A percentile compares a stretch with the other conserved stretches of the same genome.
phyloP scores from a whole-genome alignment of 495 filamentous ascomycete species.

The Neurospora sublineolata region DNA sequence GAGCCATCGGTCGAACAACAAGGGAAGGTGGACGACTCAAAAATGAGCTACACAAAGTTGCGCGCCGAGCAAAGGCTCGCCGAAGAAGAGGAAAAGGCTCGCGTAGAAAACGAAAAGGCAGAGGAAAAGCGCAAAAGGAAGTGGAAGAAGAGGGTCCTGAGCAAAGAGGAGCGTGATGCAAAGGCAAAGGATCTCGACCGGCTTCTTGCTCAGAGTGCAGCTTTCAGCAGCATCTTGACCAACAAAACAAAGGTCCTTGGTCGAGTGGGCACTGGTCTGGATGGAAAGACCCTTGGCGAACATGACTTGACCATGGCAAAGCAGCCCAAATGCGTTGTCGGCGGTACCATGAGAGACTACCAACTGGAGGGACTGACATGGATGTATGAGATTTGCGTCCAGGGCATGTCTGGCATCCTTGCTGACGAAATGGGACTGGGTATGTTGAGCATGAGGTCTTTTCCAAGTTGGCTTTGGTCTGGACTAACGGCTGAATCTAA shows the following conservation, averaged over 20 bases:
- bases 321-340: slow-evolving; percentile 74
- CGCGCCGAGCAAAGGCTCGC: slow-evolving; percentile 35
- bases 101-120: slow-evolving; percentile 33
- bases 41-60: slow-evolving; percentile 26
- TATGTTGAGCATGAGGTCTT: slow-evolving; percentile 5
- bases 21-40: slow-evolving; percentile 8
- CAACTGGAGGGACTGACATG: slow-evolving; percentile 91
- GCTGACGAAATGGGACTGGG: slow-evolving; percentile 97
- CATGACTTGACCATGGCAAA: slow-evolving; percentile 69
- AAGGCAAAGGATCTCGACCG: slow-evolving; percentile 41
- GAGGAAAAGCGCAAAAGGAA: slow-evolving; percentile 37
- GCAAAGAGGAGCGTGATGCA: slow-evolving; percentile 39
- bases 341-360: slow-evolving; percentile 86
- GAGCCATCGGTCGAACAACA: slow-evolving; percentile 1
- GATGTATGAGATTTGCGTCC: slow-evolving; percentile 71
- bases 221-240: slow-evolving; percentile 42
- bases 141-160: slow-evolving; percentile 35
- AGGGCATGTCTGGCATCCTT: slow-evolving; percentile 87
- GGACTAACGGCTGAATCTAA: background rate
- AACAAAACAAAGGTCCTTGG: slow-evolving; percentile 45
- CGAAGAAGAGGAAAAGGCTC: slow-evolving; percentile 43
- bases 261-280: slow-evolving; percentile 40
- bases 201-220: slow-evolving; percentile 34
- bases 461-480: background rate
- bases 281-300: slow-evolving; percentile 52